Percentiles rank a stretch among this genome's conserved stretches.
Conservation (phyloP, 352 stramenopile species). For the Lagenidium giganteum region DNA sequence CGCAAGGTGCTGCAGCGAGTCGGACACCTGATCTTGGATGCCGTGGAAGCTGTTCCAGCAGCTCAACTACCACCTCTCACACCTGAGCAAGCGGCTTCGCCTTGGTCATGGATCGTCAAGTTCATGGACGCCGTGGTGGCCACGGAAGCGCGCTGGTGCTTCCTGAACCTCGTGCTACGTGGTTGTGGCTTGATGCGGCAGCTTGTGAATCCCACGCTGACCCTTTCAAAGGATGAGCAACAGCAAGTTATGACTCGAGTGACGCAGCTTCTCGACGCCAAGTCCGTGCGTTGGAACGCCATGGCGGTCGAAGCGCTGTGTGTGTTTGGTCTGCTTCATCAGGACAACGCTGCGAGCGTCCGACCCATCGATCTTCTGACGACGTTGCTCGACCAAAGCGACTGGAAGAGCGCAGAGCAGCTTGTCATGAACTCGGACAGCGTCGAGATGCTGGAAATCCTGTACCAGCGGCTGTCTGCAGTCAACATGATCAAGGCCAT, state of each 20-base stretch:
- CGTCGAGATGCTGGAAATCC: slow-evolving; percentile 18
- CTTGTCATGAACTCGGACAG: slow-evolving; percentile 21
- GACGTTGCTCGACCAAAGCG: slow-evolving; percentile 24
- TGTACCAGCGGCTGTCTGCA: slow-evolving; percentile 24
- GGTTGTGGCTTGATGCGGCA: slow-evolving; percentile 21
- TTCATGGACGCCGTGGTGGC: no score
- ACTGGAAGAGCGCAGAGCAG: slow-evolving; percentile 46
- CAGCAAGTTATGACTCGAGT: no score
- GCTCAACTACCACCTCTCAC: no score
- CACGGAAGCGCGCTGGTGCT: slow-evolving; percentile 30
- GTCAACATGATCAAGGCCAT: slow-evolving; percentile 47
- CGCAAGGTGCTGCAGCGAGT: slow-evolving; percentile 40
- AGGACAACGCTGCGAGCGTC: neutral
- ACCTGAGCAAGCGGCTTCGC: no score
- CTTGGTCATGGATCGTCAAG: no score
- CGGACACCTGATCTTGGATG: slow-evolving; percentile 56
- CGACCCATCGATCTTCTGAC: slow-evolving; percentile 16
- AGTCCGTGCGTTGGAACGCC: slow-evolving; percentile 29
- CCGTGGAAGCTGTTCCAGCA: slow-evolving; percentile 26
- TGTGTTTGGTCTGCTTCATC: slow-evolving; percentile 17
- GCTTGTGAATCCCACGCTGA: no score
- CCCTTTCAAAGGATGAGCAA: no score
- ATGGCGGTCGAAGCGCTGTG: slow-evolving; percentile 44
- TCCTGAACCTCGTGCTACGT: slow-evolving; percentile 37
- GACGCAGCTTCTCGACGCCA: neutral